Percentiles rank a stretch among this genome's conserved stretches.
Conservation (phyloP, 768 basidiomycete genomes). For the Psilocybe cubensis region DNA sequence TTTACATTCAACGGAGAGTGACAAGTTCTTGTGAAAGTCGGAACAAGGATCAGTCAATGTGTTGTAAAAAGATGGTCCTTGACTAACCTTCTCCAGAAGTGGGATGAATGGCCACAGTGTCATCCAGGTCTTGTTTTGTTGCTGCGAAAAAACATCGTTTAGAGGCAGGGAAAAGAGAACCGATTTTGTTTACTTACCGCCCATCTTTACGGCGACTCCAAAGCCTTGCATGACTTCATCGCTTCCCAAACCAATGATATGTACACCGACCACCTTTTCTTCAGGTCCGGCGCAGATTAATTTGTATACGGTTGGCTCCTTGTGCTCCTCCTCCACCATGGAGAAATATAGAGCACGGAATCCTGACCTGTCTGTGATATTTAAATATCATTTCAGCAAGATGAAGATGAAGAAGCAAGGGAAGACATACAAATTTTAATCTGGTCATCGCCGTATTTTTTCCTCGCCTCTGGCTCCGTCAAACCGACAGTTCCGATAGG, state of each 20-base stretch:
- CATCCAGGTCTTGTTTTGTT: slow-evolving; percentile 80
- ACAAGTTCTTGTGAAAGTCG: slow-evolving; percentile 30
- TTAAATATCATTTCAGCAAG: background rate
- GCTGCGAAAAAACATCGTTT: slow-evolving; percentile 40
- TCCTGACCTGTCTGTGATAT: slow-evolving; percentile 66
- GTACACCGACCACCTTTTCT: slow-evolving; percentile 95
- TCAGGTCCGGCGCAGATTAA: slow-evolving; percentile 85
- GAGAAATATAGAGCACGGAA: slow-evolving; percentile 92
- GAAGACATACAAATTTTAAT: slow-evolving; percentile 86
- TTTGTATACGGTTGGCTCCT: slow-evolving; percentile 95
- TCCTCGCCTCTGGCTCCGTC: slow-evolving; percentile 87
- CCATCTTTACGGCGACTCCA: slow-evolving; percentile 98
- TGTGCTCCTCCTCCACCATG: slow-evolving; percentile 87
- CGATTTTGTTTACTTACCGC: slow-evolving; percentile 43
- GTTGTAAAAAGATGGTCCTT: background rate
- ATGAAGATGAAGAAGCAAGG: background rate
- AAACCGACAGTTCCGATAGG: slow-evolving; percentile 95
- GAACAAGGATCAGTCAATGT: slow-evolving; percentile 17
- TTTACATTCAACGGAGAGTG: slow-evolving; percentile 33
- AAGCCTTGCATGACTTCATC: slow-evolving; percentile 98
- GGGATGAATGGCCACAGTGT: slow-evolving; percentile 92
- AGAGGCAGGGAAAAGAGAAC: background rate
- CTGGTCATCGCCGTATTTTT: slow-evolving; percentile 84
- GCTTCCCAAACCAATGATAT: slow-evolving; percentile 89
- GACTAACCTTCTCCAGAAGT: slow-evolving; percentile 79